A percentile compares a stretch with the other conserved stretches of the same genome.
These are phyloP conservation scores for Lepiota venenata DNA, from an alignment of 768 basidiomycete species.

Conservation along the genomic window DNA sequence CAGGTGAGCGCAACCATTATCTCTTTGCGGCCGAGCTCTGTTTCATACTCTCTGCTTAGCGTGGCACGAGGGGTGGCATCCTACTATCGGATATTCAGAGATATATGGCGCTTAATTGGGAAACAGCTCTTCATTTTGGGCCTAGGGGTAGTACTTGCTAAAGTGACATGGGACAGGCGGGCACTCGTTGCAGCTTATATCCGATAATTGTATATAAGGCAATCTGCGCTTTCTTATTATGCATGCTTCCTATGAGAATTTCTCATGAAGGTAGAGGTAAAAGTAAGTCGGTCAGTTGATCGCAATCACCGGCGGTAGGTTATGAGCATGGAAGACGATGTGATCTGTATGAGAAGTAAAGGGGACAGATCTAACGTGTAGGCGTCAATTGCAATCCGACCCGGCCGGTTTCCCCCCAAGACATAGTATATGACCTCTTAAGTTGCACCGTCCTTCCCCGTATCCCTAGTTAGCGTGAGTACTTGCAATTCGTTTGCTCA, in stretches of 20 bases:
- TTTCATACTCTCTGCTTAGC: slow-evolving; percentile 12
- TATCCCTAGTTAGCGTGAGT: slow-evolving; percentile 6
- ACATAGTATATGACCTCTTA: background rate
- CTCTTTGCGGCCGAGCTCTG: background rate
- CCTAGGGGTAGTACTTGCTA: slow-evolving; percentile 19
- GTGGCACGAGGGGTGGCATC: slow-evolving; percentile 22
- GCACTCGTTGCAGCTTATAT: slow-evolving; percentile 17
- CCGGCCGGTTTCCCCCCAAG: background rate
- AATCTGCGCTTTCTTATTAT: background rate
- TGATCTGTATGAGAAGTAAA: background rate
- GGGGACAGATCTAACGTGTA: background rate
- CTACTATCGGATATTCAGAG: slow-evolving; percentile 25
- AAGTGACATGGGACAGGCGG: slow-evolving; percentile 26
- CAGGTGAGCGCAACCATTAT: slow-evolving; percentile 3
- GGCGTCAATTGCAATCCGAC: background rate
- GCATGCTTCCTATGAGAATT: background rate
- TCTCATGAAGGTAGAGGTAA: background rate
- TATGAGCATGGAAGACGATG: background rate
- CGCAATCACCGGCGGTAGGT: background rate
- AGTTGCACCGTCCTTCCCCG: background rate
- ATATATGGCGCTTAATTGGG: slow-evolving; percentile 26
- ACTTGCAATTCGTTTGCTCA: background rate
- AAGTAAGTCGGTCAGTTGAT: background rate
- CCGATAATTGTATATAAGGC: slow-evolving; percentile 1
- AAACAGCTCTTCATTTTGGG: slow-evolving; percentile 22